A percentile compares a stretch with the other conserved stretches of the same genome.
These are phyloP conservation scores for Diaporthe capsici DNA, from an alignment of 2,329 filamentous ascomycete genomes.

Conservation along the genomic window DNA sequence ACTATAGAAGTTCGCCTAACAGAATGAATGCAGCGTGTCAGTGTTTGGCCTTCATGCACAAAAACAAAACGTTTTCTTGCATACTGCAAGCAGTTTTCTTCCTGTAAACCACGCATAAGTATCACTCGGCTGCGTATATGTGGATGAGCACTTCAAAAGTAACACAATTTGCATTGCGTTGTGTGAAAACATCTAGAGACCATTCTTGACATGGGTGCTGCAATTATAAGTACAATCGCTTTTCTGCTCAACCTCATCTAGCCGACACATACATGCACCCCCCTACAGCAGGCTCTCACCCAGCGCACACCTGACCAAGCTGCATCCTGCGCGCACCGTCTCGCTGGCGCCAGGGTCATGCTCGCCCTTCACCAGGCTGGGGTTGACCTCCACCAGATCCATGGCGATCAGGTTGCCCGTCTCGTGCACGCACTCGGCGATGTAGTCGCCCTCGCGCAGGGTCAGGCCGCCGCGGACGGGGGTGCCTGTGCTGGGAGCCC, in stretches of 20 bases:
- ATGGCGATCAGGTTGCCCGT: constrained; percentile 84
- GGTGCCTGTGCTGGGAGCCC: constrained; percentile 95
- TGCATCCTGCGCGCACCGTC: constrained; percentile 92
- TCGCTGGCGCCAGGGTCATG: constrained; percentile 78
- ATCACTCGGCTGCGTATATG: background rate
- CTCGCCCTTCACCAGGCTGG: constrained; percentile 71
- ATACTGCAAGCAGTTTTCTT: too few species aligned
- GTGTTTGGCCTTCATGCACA: background rate
- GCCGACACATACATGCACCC: background rate
- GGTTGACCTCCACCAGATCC: constrained; percentile 88
- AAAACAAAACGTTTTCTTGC: background rate
- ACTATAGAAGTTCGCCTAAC: background rate
- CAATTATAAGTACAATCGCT: background rate
- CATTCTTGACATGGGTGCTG: background rate
- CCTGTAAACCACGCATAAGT: background rate
- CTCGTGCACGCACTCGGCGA: constrained; percentile 88
- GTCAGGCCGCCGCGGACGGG: constrained; percentile 95
- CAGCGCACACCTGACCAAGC: constrained; percentile 89
- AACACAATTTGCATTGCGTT: constrained; percentile 28
- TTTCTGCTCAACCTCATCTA: background rate
- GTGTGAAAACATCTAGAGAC: constrained; percentile 2
- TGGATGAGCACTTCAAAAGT: background rate
- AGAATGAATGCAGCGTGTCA: background rate
- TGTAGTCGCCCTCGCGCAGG: constrained; percentile 95
- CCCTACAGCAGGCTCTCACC: constrained; percentile 87